Conservation (phyloP, 495 filamentous ascomycete genomes). For the Penicillium daleae region DNA sequence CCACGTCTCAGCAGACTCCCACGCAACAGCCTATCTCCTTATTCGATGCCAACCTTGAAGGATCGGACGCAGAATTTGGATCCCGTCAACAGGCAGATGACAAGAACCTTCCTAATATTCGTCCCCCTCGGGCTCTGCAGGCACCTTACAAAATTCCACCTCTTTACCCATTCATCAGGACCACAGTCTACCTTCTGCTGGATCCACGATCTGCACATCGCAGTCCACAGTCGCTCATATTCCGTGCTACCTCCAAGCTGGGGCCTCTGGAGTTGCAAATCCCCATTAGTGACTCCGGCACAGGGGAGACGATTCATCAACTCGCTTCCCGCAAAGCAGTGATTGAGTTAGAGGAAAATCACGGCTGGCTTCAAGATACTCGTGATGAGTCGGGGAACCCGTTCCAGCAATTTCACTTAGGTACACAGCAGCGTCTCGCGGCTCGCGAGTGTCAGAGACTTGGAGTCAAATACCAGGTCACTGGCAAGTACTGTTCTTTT, state of each 20-base stretch:
- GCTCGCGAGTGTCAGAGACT: constrained; percentile 65
- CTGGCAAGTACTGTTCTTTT: constrained; percentile 70
- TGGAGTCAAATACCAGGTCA: constrained; percentile 65
- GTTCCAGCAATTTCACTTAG: constrained; percentile 51
- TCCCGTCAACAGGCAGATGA: constrained; percentile 32
- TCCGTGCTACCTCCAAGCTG: constrained; percentile 56
- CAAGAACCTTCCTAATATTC: constrained; percentile 50
- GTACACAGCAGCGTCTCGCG: constrained; percentile 57
- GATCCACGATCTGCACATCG: constrained; percentile 48
- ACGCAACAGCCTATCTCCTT: constrained; percentile 56
- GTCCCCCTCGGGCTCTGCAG: constrained; percentile 60
- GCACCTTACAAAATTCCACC: constrained; percentile 63
- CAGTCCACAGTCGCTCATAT: constrained; percentile 57
- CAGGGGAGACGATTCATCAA: constrained; percentile 65
- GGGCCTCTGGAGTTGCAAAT: constrained; percentile 64
- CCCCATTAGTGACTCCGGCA: constrained; percentile 54
- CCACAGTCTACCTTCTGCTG: constrained; percentile 65
- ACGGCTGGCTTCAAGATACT: constrained; percentile 64
- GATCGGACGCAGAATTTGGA: constrained; percentile 37
- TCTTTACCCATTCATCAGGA: constrained; percentile 65
- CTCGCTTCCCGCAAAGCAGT: constrained; percentile 70
- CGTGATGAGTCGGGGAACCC: constrained; percentile 46
- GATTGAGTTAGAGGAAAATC: constrained; percentile 67
- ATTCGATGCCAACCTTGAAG: constrained; percentile 50
- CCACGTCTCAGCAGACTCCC: constrained; percentile 2